Percentiles rank a stretch among this genome's conserved stretches.
phyloP scores from a whole-genome alignment of 2,329 filamentous ascomycete genomes.

The Verticillium tricorpus region DNA sequence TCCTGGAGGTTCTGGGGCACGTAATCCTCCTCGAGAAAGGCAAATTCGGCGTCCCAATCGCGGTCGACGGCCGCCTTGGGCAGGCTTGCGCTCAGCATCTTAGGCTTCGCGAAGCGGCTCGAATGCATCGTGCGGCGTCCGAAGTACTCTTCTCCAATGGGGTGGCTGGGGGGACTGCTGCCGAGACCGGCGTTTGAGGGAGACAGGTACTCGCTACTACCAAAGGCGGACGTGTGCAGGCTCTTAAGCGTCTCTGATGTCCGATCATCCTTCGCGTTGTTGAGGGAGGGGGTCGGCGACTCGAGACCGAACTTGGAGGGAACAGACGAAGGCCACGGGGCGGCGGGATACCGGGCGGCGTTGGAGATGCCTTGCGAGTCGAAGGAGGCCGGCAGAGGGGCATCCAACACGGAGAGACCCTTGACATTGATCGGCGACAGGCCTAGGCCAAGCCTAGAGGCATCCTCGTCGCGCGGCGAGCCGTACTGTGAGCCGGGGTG shows the following conservation, averaged over 20 bases:
- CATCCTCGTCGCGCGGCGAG: slow-evolving; percentile 63
- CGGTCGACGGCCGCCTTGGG: slow-evolving; percentile 59
- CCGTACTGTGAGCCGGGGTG: slow-evolving; percentile 64
- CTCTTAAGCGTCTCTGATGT: slow-evolving; percentile 61
- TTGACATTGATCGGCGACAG: slow-evolving; percentile 71
- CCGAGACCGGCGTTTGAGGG: slow-evolving; percentile 33
- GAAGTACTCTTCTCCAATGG: slow-evolving; percentile 58
- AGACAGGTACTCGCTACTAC: slow-evolving; percentile 60
- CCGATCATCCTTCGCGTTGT: slow-evolving; percentile 53
- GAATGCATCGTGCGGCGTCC: slow-evolving; percentile 69
- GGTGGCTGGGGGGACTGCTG: slow-evolving; percentile 45
- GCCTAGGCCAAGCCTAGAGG: slow-evolving; percentile 59
- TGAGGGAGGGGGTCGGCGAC: slow-evolving; percentile 72
- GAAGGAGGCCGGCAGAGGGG: slow-evolving; percentile 88
- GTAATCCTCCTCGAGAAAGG: slow-evolving; percentile 80
- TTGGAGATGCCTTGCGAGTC: slow-evolving; percentile 94
- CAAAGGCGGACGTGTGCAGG: slow-evolving; percentile 64
- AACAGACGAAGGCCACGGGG: slow-evolving; percentile 86
- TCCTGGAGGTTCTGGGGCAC: slow-evolving; percentile 69
- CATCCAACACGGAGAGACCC: slow-evolving; percentile 84
- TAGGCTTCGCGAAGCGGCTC: slow-evolving; percentile 62
- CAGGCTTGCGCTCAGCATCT: slow-evolving; percentile 64
- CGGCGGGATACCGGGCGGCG: slow-evolving; percentile 72
- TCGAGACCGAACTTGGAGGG: slow-evolving; percentile 89
- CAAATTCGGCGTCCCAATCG: slow-evolving; percentile 65